Evolutionary conservation across 257 asterid species (phyloP), one percentile per base, ranked within the genome.

Genomic region (Forsythia viridissima): DNA sequence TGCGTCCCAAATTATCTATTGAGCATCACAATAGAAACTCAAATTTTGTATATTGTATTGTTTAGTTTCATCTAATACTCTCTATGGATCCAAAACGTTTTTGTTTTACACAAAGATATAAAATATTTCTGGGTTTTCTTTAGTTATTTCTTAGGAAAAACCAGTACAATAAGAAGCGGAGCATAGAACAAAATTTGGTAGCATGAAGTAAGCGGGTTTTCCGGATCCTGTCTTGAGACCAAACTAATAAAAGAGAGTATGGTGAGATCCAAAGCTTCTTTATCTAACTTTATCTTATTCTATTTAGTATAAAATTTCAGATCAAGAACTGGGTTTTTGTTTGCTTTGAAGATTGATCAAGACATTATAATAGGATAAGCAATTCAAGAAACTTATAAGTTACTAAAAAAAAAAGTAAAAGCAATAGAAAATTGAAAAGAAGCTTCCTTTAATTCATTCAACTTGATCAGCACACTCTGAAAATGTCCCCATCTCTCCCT

Each of bases 171-270:
- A n/a, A 76, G 24, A 52, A 52, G 61, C 59, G n/a, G 24, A 51
- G 18, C 42, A 12, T 2, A 13, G 20, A 48, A 48, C 57, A 48
- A 48, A 48, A 4, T 48, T 13, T 13, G 37, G n/a, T 6, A 48
- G 59, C 71, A 70, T 36, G 84, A 73, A 77, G 40, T 24, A 36
- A 69, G 77, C 85, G 90, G 76, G 80, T 83, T 83, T 85, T 82
- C n/a, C 84, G 89, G 92, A 86, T 86, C 92, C 85, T 86, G 92
- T 83, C 89, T 80, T 48, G 70, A 81, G 80, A 80, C 82, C 77
- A 76, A 55, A 51, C 36, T 10, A 30, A 30, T 69, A 82, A 76
- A 75, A 55, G 67, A 48, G 36, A 76, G 70, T 65, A 77, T 66
- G 75, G 81, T 73, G 77, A 80, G 83, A 80, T 80, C 80, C 85